A percentile compares a stretch with the other conserved stretches of the same genome.
These are phyloP conservation scores for Cryptosporidium felis DNA, from an alignment of 169 alveolate genomes.

Conservation along the genomic window DNA sequence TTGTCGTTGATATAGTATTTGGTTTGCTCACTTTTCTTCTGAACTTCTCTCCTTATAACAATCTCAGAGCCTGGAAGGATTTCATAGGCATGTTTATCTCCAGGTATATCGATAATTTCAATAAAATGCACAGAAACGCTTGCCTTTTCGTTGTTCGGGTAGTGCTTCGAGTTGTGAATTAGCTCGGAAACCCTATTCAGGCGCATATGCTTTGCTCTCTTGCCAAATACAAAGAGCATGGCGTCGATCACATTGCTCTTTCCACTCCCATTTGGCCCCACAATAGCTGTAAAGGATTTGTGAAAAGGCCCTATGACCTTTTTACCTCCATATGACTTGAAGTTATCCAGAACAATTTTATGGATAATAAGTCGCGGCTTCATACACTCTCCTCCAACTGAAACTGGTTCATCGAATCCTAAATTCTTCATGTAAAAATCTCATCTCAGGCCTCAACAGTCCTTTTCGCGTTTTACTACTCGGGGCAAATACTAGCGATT, in stretches of 20 bases:
- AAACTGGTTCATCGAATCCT: neutral
- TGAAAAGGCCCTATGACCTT: conserved; percentile 93
- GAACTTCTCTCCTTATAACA: conserved; percentile 69
- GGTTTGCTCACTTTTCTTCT: conserved; percentile 35
- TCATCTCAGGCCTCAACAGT: neutral
- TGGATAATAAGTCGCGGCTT: conserved; percentile 85
- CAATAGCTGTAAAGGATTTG: conserved; percentile 90
- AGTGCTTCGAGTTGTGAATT: conserved; percentile 91
- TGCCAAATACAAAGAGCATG: conserved; percentile 97
- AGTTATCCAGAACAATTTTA: conserved; percentile 90
- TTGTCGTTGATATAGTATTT: conserved; percentile 86
- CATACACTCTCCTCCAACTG: neutral
- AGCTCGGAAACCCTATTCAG: conserved; percentile 91
- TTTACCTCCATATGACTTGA: conserved; percentile 93
- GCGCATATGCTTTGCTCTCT: conserved; percentile 96
- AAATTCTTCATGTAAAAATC: conserved; percentile 32
- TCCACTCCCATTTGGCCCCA: conserved; percentile 99
- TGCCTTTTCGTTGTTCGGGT: conserved; percentile 81
- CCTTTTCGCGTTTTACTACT: neutral
- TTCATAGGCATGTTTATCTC: conserved; percentile 65
- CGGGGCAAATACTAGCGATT: neutral
- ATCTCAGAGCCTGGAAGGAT: conserved; percentile 66
- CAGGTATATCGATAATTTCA: conserved; percentile 82
- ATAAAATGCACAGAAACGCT: conserved; percentile 91
- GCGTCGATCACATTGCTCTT: conserved; percentile 99